These are phyloP conservation scores for Rhizophagus sp. DNA, from an alignment of 192 early-diverging fungal species.

Conservation along the genomic window DNA sequence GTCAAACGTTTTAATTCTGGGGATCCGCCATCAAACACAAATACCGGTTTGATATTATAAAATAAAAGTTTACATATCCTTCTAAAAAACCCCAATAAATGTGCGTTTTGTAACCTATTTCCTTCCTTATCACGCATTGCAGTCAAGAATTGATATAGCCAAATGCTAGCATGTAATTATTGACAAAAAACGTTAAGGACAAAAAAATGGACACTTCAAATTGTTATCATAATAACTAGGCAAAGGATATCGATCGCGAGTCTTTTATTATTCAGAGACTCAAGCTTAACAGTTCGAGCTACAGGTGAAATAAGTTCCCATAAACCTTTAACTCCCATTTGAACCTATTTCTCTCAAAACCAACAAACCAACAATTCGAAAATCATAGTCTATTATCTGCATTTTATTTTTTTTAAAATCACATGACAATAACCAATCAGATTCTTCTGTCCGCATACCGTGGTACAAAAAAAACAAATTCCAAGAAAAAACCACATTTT, in stretches of 20 bases:
- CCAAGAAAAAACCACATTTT: too few species aligned
- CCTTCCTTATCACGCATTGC: conserved; percentile 92
- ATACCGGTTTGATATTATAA: conserved; percentile 87
- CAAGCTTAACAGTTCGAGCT: conserved; percentile 75
- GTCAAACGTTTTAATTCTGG: conserved; percentile 84
- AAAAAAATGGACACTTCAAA: background rate
- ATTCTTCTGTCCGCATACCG: too few species aligned
- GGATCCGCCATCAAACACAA: conserved; percentile 95
- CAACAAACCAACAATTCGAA: too few species aligned
- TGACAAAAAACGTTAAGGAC: conserved; percentile 3
- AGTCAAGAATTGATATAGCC: conserved; percentile 96
- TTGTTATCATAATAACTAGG: conserved; percentile 31
- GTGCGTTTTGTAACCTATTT: conserved; percentile 76
- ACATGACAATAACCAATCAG: too few species aligned
- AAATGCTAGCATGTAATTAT: conserved; percentile 75
- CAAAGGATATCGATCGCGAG: conserved; percentile 80
- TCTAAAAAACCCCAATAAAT: conserved; percentile 91
- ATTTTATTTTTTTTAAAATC: too few species aligned
- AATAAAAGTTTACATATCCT: conserved; percentile 93
- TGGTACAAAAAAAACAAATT: too few species aligned
- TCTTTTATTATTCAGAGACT: conserved; percentile 70
- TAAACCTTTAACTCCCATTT: conserved; percentile 93
- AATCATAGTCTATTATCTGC: too few species aligned
- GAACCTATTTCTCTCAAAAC: too few species aligned
- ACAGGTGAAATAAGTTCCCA: conserved; percentile 86